phyloP scores from a whole-genome alignment of 352 stramenopile genomes.

The Globisporangium okanoganense region DNA sequence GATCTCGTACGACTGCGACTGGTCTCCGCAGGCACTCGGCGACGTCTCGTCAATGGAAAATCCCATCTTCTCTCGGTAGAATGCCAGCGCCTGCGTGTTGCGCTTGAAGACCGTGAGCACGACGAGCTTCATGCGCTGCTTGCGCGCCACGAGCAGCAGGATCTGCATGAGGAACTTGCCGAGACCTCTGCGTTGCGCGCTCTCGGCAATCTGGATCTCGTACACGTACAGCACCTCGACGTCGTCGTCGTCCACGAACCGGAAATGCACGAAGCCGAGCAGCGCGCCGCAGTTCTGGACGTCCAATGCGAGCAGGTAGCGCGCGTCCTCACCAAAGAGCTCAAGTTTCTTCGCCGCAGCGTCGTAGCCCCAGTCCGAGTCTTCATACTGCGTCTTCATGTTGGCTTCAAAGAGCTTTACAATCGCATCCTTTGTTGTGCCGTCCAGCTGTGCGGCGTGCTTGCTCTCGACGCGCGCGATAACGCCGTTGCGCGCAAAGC shows the following conservation, averaged over 20 bases:
- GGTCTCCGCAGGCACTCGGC: constrained; percentile 73
- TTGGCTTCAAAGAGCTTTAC: constrained; percentile 87
- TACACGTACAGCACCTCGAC: constrained; percentile 91
- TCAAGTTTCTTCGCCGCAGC: constrained; percentile 76
- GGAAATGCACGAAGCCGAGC: constrained; percentile 90
- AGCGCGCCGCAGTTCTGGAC: constrained; percentile 23
- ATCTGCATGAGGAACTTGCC: constrained; percentile 92
- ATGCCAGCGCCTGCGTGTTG: constrained; percentile 83
- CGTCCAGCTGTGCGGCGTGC: constrained; percentile 34
- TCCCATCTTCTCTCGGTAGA: constrained; percentile 86
- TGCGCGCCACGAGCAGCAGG: constrained; percentile 74
- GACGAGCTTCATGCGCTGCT: constrained; percentile 85
- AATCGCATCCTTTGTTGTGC: constrained; percentile 30
- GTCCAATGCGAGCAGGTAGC: constrained; percentile 75
- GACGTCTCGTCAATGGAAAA: constrained; percentile 91
- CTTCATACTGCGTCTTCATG: constrained; percentile 89
- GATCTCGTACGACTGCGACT: constrained; percentile 81
- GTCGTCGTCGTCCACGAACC: constrained; percentile 91
- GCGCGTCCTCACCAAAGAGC: constrained; percentile 80
- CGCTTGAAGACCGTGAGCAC: constrained; percentile 94
- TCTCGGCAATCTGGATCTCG: constrained; percentile 87
- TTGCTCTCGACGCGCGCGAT: constrained; percentile 38
- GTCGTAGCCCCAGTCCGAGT: constrained; percentile 90
- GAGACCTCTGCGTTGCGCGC: constrained; percentile 67
- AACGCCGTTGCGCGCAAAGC: constrained; percentile 48